Evolutionary conservation across 2,329 filamentous ascomycete species (phyloP), one percentile per base, ranked within the genome.

Genomic region (Aspergillus clavatus): DNA sequence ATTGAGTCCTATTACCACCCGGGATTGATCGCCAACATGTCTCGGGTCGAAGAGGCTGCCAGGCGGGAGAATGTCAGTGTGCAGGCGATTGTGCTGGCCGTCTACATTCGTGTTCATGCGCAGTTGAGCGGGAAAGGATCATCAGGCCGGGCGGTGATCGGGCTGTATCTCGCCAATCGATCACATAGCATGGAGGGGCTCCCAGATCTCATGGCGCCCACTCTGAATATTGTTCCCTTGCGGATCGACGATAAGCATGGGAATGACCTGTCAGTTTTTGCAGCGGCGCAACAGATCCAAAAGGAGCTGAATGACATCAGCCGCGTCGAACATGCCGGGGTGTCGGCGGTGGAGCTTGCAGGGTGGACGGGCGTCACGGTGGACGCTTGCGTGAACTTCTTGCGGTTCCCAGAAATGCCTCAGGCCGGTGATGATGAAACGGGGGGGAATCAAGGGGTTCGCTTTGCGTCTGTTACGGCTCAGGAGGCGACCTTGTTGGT

Each of bases 81-180:
- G 1, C 89, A 95, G 53, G 76, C 87, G 0, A 62, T 93, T 0
- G 83, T 95, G 62, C 80, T 95, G 45, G 87, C 88, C 0, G 74
- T 78, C 0, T 87, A 85, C 52, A 80, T 86, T 2, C 79, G 75
- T 50, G 58, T 74, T 5, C 73, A 77, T 57, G 58, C 66, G 3
- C 47, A 54, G 14, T 65, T n/a, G 24, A 52, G 44, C 6, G 19
- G 54, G 16, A 47, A 37, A 23, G n/a, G n/a, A n/a, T n/a, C n/a
- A n/a, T 28, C 38, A 36, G 18, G 42, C 4, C 47, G 79, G 29
- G 65, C 87, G 1, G 68, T 88, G 0, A 76, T 95, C 40, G 90
- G 89, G 2, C 67, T 95, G 18, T 96, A 95, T 63, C 78, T 95
- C 7, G 87, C 89, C 33, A 95, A 94, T 62, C 79, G 89, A 41